These are phyloP conservation scores for Sporothrix brunneoviolacea DNA, from an alignment of 2,329 filamentous ascomycete species.

Conservation along the genomic window DNA sequence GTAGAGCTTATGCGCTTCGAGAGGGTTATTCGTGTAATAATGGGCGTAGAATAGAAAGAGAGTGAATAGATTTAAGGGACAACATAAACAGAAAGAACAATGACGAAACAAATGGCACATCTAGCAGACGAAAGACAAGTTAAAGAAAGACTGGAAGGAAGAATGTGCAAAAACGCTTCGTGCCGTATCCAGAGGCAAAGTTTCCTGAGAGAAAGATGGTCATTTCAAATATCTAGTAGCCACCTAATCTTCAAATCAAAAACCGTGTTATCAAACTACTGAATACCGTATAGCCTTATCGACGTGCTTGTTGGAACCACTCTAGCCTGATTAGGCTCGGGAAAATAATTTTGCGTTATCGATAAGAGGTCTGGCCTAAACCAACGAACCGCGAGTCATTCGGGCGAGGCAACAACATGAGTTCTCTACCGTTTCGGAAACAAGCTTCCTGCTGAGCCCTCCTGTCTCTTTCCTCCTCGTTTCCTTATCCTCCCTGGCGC, in stretches of 20 bases:
- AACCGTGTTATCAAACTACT: background rate
- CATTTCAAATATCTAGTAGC: background rate
- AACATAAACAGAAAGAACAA: background rate
- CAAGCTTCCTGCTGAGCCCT: too few relatives aligned
- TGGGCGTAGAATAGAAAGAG: background rate
- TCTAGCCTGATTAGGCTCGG: constrained; percentile 5
- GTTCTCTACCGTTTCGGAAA: too few relatives aligned
- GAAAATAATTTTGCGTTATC: constrained; percentile 16
- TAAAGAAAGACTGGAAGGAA: background rate
- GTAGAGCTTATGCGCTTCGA: too few relatives aligned
- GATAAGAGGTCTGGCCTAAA: constrained; percentile 13
- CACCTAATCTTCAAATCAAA: background rate
- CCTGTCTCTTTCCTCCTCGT: background rate
- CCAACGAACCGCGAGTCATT: background rate
- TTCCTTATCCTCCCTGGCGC: too few relatives aligned
- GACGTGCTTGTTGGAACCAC: too few relatives aligned
- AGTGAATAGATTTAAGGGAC: background rate
- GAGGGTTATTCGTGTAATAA: too few relatives aligned
- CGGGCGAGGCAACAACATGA: too few relatives aligned
- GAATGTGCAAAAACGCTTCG: too few relatives aligned
- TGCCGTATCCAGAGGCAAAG: too few relatives aligned
- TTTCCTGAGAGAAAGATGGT: too few relatives aligned
- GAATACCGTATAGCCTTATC: too few relatives aligned
- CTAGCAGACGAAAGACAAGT: background rate
- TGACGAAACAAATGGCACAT: background rate